A percentile compares a stretch with the other conserved stretches of the same genome.
These are phyloP conservation scores for Physcia stellaris DNA, from an alignment of 495 filamentous ascomycete genomes.

Conservation along the genomic window DNA sequence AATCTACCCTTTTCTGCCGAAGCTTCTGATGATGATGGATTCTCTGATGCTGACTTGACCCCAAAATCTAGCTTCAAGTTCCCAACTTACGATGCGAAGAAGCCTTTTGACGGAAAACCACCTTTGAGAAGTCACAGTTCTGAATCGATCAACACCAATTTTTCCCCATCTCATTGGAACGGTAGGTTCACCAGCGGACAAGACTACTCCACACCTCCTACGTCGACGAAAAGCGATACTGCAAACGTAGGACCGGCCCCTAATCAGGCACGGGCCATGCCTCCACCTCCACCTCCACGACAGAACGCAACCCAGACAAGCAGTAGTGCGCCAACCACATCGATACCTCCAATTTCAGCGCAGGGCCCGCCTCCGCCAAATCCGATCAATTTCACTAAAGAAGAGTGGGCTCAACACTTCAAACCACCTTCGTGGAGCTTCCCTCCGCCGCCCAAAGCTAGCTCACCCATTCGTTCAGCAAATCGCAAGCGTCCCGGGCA, in stretches of 20 bases:
- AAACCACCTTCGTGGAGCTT: conserved; percentile 44
- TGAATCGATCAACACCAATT: conserved; percentile 66
- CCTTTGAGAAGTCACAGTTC: conserved; percentile 44
- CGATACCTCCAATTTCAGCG: conserved; percentile 9
- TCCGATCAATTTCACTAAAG: conserved; percentile 41
- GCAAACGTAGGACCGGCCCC: conserved; percentile 22
- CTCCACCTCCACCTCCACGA: conserved; percentile 11
- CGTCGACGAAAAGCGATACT: conserved; percentile 20
- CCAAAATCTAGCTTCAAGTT: conserved; percentile 34
- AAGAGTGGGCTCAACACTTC: conserved; percentile 54
- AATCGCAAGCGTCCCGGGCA: conserved; percentile 24
- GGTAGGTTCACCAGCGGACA: conserved; percentile 34
- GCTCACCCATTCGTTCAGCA: conserved; percentile 17
- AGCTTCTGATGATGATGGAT: neutral
- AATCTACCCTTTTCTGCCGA: neutral
- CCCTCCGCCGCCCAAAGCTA: conserved; percentile 28
- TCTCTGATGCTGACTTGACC: conserved; percentile 16
- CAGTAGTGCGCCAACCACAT: too few species aligned
- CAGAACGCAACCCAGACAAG: conserved; percentile 6
- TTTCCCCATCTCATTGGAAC: conserved; percentile 46
- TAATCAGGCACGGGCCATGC: conserved; percentile 16
- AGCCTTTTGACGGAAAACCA: conserved; percentile 22
- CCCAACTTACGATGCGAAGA: conserved; percentile 15
- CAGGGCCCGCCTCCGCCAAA: conserved; percentile 20
- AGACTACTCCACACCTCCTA: conserved; percentile 36